Evolutionary conservation across 495 filamentous ascomycete genomes (phyloP).

Genomic region (Amorphotheca resinae): DNA sequence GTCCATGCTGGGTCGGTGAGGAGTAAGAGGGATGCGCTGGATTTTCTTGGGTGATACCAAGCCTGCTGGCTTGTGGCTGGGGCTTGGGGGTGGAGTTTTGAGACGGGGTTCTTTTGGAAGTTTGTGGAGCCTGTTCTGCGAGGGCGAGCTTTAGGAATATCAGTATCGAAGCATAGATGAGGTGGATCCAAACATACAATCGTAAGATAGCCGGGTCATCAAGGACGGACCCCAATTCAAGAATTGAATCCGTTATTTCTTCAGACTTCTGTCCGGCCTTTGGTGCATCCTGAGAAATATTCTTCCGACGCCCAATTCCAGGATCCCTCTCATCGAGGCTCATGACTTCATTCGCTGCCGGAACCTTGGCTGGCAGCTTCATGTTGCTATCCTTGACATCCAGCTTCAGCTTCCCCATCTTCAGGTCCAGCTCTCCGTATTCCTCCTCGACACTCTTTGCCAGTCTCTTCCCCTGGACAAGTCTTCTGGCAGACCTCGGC

Average conservation of each 20-base stretch:
- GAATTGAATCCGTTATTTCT: neutral
- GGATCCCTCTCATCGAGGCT: neutral
- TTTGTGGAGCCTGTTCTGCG: conserved; percentile 23
- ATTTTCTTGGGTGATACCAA: conserved; percentile 21
- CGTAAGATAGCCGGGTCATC: conserved; percentile 11
- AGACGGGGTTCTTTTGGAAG: conserved; percentile 23
- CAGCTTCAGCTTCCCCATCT: conserved; percentile 6
- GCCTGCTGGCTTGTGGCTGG: conserved; percentile 4
- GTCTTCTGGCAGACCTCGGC: conserved; percentile 6
- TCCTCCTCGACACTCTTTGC: neutral
- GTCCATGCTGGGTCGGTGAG: conserved; percentile 54
- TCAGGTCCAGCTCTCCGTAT: neutral
- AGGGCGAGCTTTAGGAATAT: conserved; percentile 6
- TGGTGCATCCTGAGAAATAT: neutral
- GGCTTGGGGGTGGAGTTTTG: conserved; percentile 10
- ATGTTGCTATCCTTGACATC: neutral
- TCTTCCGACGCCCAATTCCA: neutral
- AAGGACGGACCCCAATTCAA: conserved; percentile 2
- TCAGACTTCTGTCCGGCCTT: neutral
- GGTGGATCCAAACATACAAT: conserved; percentile 10
- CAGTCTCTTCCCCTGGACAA: conserved; percentile 14
- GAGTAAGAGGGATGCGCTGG: conserved; percentile 20
- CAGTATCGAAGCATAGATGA: neutral
- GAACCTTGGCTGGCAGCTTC: neutral
- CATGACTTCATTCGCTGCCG: neutral